A percentile compares a stretch with the other conserved stretches of the same genome.
These are phyloP conservation scores for Gnomoniopsis sp. DNA, from an alignment of 2,329 filamentous ascomycete genomes.

Conservation along the genomic window DNA sequence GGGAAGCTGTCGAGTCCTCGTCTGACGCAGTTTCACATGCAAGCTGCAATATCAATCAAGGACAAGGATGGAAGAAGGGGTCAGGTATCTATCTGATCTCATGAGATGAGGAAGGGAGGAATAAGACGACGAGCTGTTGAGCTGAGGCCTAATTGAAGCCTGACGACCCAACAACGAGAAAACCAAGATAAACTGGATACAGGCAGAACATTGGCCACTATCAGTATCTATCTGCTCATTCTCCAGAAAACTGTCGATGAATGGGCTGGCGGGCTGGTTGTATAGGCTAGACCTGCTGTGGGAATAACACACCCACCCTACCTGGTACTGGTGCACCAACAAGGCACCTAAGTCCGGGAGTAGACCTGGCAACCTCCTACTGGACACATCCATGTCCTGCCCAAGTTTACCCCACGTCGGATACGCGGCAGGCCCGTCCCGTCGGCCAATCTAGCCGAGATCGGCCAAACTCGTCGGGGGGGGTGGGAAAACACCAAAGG, in stretches of 20 bases:
- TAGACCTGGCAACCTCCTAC: constrained; percentile 9
- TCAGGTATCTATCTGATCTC: neutral
- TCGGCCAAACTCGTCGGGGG: constrained; percentile 4
- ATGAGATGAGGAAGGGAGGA: constrained; percentile 1
- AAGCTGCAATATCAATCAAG: constrained; percentile 2
- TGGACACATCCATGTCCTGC: neutral
- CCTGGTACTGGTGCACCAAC: neutral
- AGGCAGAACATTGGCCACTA: neutral
- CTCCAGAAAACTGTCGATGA: neutral
- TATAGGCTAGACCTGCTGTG: neutral
- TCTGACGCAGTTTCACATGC: constrained; percentile 10
- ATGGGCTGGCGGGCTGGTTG: too few species aligned
- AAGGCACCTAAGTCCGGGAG: neutral
- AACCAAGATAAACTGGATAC: neutral
- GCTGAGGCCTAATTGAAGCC: neutral
- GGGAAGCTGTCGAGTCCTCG: constrained; percentile 1
- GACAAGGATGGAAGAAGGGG: neutral
- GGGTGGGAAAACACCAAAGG: neutral
- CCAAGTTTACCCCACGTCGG: neutral
- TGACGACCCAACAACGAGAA: neutral
- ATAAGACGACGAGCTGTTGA: too few species aligned
- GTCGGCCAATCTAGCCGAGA: constrained; percentile 11
- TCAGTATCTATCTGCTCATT: neutral
- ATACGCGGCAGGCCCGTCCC: neutral
- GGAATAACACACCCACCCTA: constrained; percentile 3